Conservation (phyloP, 1,284 basidiomycete species). For the Melampsora occidentalis region DNA sequence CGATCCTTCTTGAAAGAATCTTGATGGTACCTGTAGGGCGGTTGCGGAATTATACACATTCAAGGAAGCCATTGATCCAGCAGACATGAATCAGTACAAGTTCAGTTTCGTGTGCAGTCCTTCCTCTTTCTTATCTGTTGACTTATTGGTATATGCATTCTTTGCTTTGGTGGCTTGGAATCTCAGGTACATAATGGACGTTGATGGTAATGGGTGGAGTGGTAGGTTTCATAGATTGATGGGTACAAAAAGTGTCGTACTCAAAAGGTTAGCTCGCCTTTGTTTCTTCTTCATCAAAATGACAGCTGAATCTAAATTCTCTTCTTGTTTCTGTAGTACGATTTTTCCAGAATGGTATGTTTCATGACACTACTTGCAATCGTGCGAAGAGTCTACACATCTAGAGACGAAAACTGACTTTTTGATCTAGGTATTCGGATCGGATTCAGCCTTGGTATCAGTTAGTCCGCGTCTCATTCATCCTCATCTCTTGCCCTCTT, state of each 20-base stretch:
- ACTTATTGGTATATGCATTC: neutral
- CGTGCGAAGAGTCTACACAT: neutral
- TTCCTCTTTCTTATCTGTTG: neutral
- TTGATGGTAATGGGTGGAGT: conserved; percentile 58
- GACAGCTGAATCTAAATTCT: conserved; percentile 23
- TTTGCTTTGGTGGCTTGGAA: neutral
- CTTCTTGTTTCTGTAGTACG: conserved; percentile 42
- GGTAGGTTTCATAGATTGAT: conserved; percentile 50
- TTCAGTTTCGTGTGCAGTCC: conserved; percentile 42
- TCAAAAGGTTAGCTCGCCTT: conserved; percentile 50
- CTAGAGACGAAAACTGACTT: too few species aligned
- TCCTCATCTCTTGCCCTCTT: neutral
- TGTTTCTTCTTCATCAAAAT: conserved; percentile 49
- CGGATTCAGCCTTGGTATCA: conserved; percentile 52
- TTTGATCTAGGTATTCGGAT: conserved; percentile 47
- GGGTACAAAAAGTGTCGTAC: conserved; percentile 43
- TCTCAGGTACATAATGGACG: conserved; percentile 53
- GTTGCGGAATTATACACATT: conserved; percentile 53
- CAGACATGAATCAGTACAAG: conserved; percentile 53
- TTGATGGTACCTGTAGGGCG: conserved; percentile 52
- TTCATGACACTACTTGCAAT: too few species aligned
- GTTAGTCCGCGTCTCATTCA: conserved; percentile 44
- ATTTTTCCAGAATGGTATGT: conserved; percentile 51
- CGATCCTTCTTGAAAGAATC: too few species aligned
- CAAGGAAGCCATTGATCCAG: conserved; percentile 48